Evolutionary conservation across 2,329 filamentous ascomycete genomes (phyloP).

Genomic region (Fusarium sp.): DNA sequence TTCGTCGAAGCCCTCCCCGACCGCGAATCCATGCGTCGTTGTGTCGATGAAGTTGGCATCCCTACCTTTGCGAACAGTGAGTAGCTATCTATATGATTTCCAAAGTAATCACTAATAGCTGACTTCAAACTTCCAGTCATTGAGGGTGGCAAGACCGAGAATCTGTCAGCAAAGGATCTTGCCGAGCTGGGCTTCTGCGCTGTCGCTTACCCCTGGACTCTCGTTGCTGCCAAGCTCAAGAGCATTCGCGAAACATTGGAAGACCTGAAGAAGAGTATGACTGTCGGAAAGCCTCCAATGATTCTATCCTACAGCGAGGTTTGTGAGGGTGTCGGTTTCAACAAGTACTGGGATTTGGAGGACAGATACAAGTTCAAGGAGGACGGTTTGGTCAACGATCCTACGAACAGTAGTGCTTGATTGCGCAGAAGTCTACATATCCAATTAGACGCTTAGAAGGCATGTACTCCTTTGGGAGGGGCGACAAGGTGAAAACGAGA

Average conservation of each 20-base stretch:
- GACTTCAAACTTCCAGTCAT: constrained; percentile 27
- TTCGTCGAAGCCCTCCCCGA: constrained; percentile 58
- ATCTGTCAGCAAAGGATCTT: constrained; percentile 48
- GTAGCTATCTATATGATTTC: background rate
- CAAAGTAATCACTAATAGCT: background rate
- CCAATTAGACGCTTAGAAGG: background rate
- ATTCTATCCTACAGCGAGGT: constrained; percentile 58
- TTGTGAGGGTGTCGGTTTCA: constrained; percentile 58
- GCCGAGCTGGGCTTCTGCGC: constrained; percentile 53
- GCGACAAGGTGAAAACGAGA: background rate
- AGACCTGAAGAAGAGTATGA: constrained; percentile 55
- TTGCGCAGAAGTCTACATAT: background rate
- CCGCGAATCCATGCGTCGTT: constrained; percentile 54
- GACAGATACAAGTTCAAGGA: constrained; percentile 9
- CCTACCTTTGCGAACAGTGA: constrained; percentile 55
- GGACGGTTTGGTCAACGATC: background rate
- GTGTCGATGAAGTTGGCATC: constrained; percentile 49
- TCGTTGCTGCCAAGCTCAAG: constrained; percentile 57
- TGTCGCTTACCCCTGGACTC: constrained; percentile 58
- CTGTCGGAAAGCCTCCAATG: constrained; percentile 54
- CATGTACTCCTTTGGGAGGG: background rate
- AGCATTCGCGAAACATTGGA: constrained; percentile 53
- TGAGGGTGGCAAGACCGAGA: constrained; percentile 51
- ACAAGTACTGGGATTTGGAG: constrained; percentile 49
- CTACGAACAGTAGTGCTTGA: background rate